Percentiles rank a stretch among this genome's conserved stretches.
These are phyloP conservation scores for Alternaria metachromatica DNA, from an alignment of 2,329 filamentous ascomycete species.

Conservation along the genomic window DNA sequence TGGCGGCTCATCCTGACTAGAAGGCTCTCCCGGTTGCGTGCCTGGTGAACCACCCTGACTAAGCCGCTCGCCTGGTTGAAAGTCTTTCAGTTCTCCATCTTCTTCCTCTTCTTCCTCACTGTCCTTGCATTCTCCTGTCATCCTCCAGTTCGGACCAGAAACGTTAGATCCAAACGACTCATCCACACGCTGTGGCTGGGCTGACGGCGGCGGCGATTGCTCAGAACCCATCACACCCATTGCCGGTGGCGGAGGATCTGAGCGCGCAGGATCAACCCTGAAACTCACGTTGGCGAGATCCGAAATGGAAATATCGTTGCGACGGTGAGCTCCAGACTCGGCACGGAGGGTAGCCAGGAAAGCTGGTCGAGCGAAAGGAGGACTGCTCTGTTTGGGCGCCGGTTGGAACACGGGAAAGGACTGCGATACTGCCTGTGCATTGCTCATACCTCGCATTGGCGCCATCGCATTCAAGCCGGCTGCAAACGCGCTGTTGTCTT, in stretches of 20 bases:
- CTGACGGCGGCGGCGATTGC: neutral
- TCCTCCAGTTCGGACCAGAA: neutral
- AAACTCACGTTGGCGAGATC: neutral
- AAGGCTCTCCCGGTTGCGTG: neutral
- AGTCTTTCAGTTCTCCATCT: neutral
- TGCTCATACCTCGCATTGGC: neutral
- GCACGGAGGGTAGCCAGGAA: neutral
- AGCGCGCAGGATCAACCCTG: neutral
- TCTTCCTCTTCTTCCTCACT: neutral
- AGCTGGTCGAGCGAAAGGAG: neutral
- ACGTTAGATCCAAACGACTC: neutral
- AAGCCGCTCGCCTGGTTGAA: neutral
- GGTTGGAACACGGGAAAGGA: neutral
- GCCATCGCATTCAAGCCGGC: neutral
- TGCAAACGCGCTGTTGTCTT: neutral
- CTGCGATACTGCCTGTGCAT: neutral
- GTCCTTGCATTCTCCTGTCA: neutral
- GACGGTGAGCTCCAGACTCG: neutral
- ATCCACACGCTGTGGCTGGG: neutral
- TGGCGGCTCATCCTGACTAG: neutral
- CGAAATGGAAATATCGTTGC: neutral
- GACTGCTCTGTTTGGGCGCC: neutral
- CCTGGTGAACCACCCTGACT: neutral
- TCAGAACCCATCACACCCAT: neutral
- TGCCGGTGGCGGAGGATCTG: neutral